Evolutionary conservation across 306 rosid species (phyloP).

Genomic region (Dryas drummondii): DNA sequence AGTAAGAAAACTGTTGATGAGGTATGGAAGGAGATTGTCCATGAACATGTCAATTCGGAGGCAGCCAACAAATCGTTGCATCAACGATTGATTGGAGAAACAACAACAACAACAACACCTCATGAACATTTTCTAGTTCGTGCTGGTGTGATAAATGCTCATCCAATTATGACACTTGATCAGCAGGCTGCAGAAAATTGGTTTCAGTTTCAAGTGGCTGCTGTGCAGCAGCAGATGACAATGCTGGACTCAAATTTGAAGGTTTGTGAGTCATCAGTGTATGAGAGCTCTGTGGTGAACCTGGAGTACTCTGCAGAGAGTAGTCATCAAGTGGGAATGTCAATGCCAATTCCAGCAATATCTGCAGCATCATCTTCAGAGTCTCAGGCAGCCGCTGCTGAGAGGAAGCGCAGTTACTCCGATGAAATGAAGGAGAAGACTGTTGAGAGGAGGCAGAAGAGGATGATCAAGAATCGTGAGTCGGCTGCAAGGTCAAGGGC

Average conservation of each 20-base stretch:
- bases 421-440: constrained; percentile 43
- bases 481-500: constrained; percentile 79
- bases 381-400: constrained; percentile 26
- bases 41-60: constrained; percentile 10
- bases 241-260: constrained; percentile 13
- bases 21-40: constrained; percentile 28
- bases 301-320: constrained; percentile 33
- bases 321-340: constrained; percentile 19
- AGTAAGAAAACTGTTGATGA: constrained; percentile 30
- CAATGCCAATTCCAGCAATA: constrained; percentile 27
- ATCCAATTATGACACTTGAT: constrained; percentile 25
- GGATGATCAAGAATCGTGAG: constrained; percentile 70
- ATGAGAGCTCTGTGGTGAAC: constrained; percentile 31
- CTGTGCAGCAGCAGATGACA: constrained; percentile 19
- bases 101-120: neutral
- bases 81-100: constrained; percentile 29
- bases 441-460: constrained; percentile 51
- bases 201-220: constrained; percentile 38
- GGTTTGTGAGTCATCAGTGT: constrained; percentile 25
- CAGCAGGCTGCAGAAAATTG: constrained; percentile 30
- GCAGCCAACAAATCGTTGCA: constrained; percentile 8
- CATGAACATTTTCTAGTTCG: constrained; percentile 29
- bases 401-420: constrained; percentile 28
- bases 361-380: constrained; percentile 37
- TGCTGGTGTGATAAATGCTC: constrained; percentile 17